These are phyloP conservation scores for Nectriaceae sp. DNA, from an alignment of 2,329 filamentous ascomycete species.

Conservation along the genomic window DNA sequence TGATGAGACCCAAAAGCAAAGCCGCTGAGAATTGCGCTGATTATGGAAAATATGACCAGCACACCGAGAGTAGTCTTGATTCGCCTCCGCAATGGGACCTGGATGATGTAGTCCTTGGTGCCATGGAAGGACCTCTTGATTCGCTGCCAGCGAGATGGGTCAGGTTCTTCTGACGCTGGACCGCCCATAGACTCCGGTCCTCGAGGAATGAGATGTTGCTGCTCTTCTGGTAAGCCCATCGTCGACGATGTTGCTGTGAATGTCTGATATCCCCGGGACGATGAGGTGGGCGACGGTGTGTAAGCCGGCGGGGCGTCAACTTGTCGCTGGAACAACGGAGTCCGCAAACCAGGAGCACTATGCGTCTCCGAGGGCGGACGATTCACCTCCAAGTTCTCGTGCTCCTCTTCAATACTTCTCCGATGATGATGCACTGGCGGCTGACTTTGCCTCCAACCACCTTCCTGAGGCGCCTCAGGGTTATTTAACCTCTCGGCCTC, in stretches of 20 bases:
- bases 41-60: slow-evolving; percentile 35
- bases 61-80: slow-evolving; percentile 33
- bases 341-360: background rate
- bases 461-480: slow-evolving; percentile 1
- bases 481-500: slow-evolving; percentile 42
- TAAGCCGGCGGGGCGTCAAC: slow-evolving; percentile 53
- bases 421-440: slow-evolving; percentile 13
- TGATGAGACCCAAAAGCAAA: slow-evolving; percentile 18
- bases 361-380: background rate
- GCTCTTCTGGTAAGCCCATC: slow-evolving; percentile 48
- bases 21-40: slow-evolving; percentile 29
- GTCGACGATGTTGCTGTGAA: slow-evolving; percentile 34
- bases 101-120: slow-evolving; percentile 15
- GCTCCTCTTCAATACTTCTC: slow-evolving; percentile 25
- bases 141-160: slow-evolving; percentile 32
- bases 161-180: slow-evolving; percentile 21
- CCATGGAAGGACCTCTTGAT: slow-evolving; percentile 14
- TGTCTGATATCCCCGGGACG: slow-evolving; percentile 44
- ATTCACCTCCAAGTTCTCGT: background rate
- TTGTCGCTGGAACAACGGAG: slow-evolving; percentile 20
- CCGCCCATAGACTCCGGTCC: slow-evolving; percentile 51
- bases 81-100: slow-evolving; percentile 25
- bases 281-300: slow-evolving; percentile 43
- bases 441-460: background rate
- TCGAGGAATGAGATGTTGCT: slow-evolving; percentile 42